Conservation (phyloP, 1,139 yeast species). For the Kazachstania sp. region DNA sequence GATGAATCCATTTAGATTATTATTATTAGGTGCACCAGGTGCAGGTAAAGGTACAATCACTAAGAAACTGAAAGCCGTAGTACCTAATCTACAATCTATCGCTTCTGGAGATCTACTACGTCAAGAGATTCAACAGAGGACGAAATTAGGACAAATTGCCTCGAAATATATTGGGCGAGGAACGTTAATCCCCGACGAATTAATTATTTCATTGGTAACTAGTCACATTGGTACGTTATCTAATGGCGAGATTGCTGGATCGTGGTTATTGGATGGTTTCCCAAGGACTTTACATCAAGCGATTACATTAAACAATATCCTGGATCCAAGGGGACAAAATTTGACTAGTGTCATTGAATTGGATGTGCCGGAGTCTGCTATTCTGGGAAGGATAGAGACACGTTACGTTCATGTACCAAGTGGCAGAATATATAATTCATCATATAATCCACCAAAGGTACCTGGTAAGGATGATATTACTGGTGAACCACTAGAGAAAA, state of each 20-base stretch:
- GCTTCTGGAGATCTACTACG: slow-evolving; percentile 84
- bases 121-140: slow-evolving; percentile 48
- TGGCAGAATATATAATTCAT: slow-evolving; percentile 77
- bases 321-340: slow-evolving; percentile 35
- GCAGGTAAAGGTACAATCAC: slow-evolving; percentile 92
- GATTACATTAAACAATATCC: slow-evolving; percentile 41
- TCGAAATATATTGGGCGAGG: slow-evolving; percentile 52
- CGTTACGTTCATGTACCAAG: slow-evolving; percentile 79
- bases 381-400: slow-evolving; percentile 71
- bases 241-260: slow-evolving; percentile 39
- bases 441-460: slow-evolving; percentile 81
- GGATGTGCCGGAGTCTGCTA: slow-evolving; percentile 72
- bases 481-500: slow-evolving; percentile 71
- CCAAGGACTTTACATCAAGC: slow-evolving; percentile 81
- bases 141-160: slow-evolving; percentile 55
- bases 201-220: slow-evolving; percentile 56
- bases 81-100: slow-evolving; percentile 44
- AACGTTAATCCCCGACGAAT: slow-evolving; percentile 59
- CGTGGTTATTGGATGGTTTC: slow-evolving; percentile 86
- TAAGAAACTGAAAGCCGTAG: slow-evolving; percentile 46
- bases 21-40: slow-evolving; percentile 88
- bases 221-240: slow-evolving; percentile 36
- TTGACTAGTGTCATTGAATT: slow-evolving; percentile 74
- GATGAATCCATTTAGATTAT: slow-evolving; percentile 39
- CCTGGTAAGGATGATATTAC: slow-evolving; percentile 81